Evolutionary conservation across 2,329 filamentous ascomycete species (phyloP), one percentile per base, ranked within the genome.

Genomic region (Fusarium nurragi): DNA sequence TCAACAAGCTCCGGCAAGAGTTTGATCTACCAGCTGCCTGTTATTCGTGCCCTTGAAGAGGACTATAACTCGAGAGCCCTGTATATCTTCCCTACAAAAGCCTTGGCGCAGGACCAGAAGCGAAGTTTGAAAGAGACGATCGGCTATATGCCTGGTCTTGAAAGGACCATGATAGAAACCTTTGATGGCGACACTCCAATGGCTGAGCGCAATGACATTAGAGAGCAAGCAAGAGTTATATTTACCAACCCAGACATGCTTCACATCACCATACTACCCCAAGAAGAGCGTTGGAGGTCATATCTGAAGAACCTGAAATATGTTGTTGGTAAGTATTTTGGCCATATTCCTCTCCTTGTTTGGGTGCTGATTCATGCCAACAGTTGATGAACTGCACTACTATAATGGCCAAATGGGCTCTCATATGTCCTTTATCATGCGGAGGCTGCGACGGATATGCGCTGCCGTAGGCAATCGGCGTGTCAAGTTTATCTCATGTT

Each of bases 231-330:
- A 1, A 86, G 93, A 22, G 93, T 98, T 63, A 94, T 99, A 47
- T 97, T 99, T 73, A 99, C 95, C 0, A 99, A 99, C 70, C 95
- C 95, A 0, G 95, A 99, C 72, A 99, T 98, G 94, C 83, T 99
- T 32, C 95, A 99, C 69, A 87, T 97, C 30, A 96, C 93, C 0
- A 96, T 99, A 23, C 78, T 99, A 5, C 94, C 95, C 0, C 92
- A 97, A 72, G 95, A 99, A 78, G 90, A 93, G 64, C 86, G 86
- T 26, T 99, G 95, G 95, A 86, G 94, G 43, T 87, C 86, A 0
- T 98, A 97, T 68, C 77, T 99, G n/a, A 87, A 92, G 75, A 93
- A 97, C 67, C 79, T 99, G 14, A 91, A 90, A 65, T 97, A 91
- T 72, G 94, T 99, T 1, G 95, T 99, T 9, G 81, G 82, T 83